phyloP scores from a whole-genome alignment of 345 rosid genomes.

The Punica granatum region DNA sequence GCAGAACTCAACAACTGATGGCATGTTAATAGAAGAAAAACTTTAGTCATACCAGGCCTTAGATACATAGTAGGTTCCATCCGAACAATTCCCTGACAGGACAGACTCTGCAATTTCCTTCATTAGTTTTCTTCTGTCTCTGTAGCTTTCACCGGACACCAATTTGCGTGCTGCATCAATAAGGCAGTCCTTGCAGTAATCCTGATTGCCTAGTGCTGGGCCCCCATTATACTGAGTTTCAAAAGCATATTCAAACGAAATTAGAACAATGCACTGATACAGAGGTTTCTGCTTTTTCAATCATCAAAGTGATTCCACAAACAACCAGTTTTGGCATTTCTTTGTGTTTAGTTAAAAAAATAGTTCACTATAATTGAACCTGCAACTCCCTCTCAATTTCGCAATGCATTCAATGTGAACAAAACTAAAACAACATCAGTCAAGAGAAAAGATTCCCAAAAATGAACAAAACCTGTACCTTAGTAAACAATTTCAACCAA shows the following conservation, averaged over 20 bases:
- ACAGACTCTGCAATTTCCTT: slow-evolving; percentile 58
- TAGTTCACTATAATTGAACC: not conserved
- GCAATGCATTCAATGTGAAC: not conserved
- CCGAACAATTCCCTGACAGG: slow-evolving; percentile 53
- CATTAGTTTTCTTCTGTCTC: slow-evolving; percentile 78
- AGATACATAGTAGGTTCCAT: slow-evolving; percentile 69
- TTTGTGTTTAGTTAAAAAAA: not conserved
- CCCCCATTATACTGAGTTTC: slow-evolving; percentile 59
- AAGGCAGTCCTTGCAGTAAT: slow-evolving; percentile 77
- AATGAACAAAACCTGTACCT: slow-evolving; percentile 36
- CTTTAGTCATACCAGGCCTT: slow-evolving; percentile 61
- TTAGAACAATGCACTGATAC: not conserved
- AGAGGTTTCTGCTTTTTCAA: not conserved
- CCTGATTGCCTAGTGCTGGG: slow-evolving; percentile 58
- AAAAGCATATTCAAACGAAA: not conserved
- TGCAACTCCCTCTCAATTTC: not conserved
- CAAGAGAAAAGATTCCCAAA: not conserved
- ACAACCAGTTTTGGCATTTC: not conserved
- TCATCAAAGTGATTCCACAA: not conserved
- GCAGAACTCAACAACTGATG: not conserved
- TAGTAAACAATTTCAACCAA: slow-evolving; percentile 62
- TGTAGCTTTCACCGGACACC: slow-evolving; percentile 81
- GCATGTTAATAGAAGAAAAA: not conserved
- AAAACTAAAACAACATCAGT: not conserved
- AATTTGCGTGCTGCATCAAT: slow-evolving; percentile 55